Conservation (phyloP, 2,329 filamentous ascomycete species). For the Lanzia echinophila region DNA sequence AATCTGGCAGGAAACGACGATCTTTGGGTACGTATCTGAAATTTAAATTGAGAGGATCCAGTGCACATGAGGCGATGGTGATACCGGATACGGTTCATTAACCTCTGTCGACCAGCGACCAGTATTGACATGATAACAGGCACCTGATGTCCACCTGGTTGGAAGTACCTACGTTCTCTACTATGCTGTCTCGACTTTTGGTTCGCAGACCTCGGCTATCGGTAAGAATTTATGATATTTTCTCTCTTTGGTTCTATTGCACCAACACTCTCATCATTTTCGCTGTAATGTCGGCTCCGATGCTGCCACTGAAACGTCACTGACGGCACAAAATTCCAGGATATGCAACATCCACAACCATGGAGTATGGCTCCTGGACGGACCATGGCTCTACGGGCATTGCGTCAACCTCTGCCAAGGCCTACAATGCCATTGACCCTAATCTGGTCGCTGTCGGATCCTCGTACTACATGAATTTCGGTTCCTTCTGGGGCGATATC, state of each 20-base stretch:
- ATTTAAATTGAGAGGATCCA: neutral
- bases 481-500: conserved; percentile 60
- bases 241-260: too few species aligned
- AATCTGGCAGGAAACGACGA: conserved; percentile 31
- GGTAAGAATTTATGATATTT: too few species aligned
- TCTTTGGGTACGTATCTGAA: conserved; percentile 33
- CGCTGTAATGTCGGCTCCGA: too few species aligned
- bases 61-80: conserved; percentile 9
- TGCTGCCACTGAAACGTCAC: too few species aligned
- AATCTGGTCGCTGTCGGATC: conserved; percentile 40
- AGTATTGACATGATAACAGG: conserved; percentile 32
- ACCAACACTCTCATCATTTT: too few species aligned
- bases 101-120: too few species aligned
- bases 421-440: conserved; percentile 54
- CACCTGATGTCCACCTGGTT: conserved; percentile 56
- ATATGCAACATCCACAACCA: conserved; percentile 34
- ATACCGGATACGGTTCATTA: too few species aligned
- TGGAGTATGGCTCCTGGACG: conserved; percentile 50
- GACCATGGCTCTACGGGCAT: conserved; percentile 47
- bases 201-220: conserved; percentile 47
- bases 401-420: conserved; percentile 37
- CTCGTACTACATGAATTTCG: conserved; percentile 48
- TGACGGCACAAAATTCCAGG: too few species aligned
- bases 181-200: conserved; percentile 51
- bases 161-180: conserved; percentile 54